Conservation (phyloP, 1,139 yeast genomes). For the Waltiozyma solani region DNA sequence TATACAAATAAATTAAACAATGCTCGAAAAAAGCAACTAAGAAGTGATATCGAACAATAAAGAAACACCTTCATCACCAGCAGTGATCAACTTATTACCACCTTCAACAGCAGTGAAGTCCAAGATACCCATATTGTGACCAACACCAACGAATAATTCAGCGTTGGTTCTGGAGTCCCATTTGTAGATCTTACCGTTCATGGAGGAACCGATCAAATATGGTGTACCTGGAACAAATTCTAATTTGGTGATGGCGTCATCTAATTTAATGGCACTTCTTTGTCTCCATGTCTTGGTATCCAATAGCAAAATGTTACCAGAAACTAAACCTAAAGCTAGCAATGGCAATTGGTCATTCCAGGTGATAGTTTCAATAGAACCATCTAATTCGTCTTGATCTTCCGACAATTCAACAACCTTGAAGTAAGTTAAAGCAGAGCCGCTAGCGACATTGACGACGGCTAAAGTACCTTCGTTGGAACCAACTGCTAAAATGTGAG, state of each 20-base stretch:
- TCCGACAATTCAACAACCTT: constrained; percentile 54
- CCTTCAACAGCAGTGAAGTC: constrained; percentile 62
- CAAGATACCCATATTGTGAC: constrained; percentile 90
- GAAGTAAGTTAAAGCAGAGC: constrained; percentile 52
- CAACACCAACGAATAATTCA: constrained; percentile 67
- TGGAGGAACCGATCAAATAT: constrained; percentile 57
- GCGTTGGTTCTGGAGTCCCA: constrained; percentile 88
- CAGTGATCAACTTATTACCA: constrained; percentile 70
- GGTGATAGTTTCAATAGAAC: constrained; percentile 75
- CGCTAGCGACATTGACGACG: constrained; percentile 63
- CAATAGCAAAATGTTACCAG: constrained; percentile 74
- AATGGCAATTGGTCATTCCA: constrained; percentile 65
- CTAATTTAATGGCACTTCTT: constrained; percentile 57
- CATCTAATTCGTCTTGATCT: constrained; percentile 57
- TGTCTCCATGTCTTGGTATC: constrained; percentile 84
- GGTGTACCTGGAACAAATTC: constrained; percentile 52
- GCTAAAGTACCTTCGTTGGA: constrained; percentile 81
- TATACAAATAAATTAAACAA: neutral
- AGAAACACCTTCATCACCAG: constrained; percentile 97
- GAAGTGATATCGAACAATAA: constrained; percentile 42
- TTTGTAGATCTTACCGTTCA: constrained; percentile 78
- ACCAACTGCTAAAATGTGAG: constrained; percentile 54
- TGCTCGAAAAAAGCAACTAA: constrained; percentile 2
- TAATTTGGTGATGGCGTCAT: constrained; percentile 79
- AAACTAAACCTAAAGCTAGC: constrained; percentile 81